These are phyloP conservation scores for Clarkia xantiana DNA, from an alignment of 345 rosid species.

Conservation along the genomic window DNA sequence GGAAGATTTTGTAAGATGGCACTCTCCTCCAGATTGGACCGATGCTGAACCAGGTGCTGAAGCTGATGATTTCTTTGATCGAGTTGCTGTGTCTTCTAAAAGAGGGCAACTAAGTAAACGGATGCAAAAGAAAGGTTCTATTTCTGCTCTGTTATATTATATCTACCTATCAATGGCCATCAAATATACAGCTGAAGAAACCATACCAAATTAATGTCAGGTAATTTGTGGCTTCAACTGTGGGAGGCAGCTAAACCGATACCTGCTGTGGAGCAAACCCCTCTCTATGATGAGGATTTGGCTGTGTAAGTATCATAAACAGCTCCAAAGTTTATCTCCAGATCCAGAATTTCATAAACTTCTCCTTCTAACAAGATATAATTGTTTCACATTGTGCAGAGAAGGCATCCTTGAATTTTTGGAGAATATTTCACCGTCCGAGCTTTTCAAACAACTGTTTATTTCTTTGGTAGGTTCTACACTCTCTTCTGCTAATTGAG, in stretches of 20 bases:
- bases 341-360: slow-evolving; percentile 1
- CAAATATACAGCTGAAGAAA: not conserved
- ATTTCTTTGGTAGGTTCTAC: slow-evolving; percentile 48
- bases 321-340: not conserved
- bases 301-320: slow-evolving; percentile 57
- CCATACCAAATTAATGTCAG: slow-evolving; percentile 15
- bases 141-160: slow-evolving; percentile 1
- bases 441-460: slow-evolving; percentile 62
- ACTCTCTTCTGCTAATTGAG: not conserved
- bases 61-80: slow-evolving; percentile 22
- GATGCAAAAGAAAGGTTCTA: slow-evolving; percentile 82
- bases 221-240: slow-evolving; percentile 81
- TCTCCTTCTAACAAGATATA: slow-evolving; percentile 5
- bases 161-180: not conserved
- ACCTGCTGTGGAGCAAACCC: slow-evolving; percentile 78
- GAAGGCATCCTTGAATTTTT: slow-evolving; percentile 61
- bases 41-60: slow-evolving; percentile 36
- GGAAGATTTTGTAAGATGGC: slow-evolving; percentile 97
- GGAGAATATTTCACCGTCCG: slow-evolving; percentile 54
- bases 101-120: slow-evolving; percentile 75
- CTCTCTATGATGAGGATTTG: slow-evolving; percentile 81
- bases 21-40: slow-evolving; percentile 94
- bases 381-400: slow-evolving; percentile 25
- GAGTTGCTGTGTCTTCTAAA: slow-evolving; percentile 23
- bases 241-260: slow-evolving; percentile 78